These are phyloP conservation scores for Rhynchosporium agropyri DNA, from an alignment of 2,329 filamentous ascomycete species.

Conservation along the genomic window DNA sequence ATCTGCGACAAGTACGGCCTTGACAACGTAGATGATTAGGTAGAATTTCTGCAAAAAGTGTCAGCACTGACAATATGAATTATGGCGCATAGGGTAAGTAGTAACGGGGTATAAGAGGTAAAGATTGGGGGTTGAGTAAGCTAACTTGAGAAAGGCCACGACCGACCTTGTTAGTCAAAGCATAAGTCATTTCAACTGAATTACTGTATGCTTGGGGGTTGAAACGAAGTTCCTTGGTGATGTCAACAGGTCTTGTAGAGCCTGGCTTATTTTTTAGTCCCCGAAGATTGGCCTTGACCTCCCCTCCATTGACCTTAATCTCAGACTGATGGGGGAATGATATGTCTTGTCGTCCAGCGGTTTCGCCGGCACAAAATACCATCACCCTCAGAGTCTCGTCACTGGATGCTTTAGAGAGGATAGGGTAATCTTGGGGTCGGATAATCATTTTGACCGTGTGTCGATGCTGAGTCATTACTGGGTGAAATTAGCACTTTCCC, in stretches of 20 bases:
- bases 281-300: constrained; percentile 90
- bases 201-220: constrained; percentile 68
- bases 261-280: constrained; percentile 96
- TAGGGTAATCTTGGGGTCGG: constrained; percentile 52
- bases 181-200: constrained; percentile 84
- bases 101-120: constrained; percentile 24
- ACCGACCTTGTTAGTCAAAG: constrained; percentile 81
- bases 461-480: constrained; percentile 43
- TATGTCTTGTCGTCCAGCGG: constrained; percentile 70
- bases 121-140: constrained; percentile 29
- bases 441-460: constrained; percentile 60
- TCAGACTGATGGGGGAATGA: constrained; percentile 92
- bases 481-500: constrained; percentile 9
- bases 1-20: constrained; percentile 68
- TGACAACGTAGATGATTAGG: constrained; percentile 75
- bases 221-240: constrained; percentile 75
- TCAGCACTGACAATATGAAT: constrained; percentile 27
- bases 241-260: constrained; percentile 89
- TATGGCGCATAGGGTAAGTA: constrained; percentile 27
- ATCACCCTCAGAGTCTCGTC: constrained; percentile 63
- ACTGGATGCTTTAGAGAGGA: constrained; percentile 31
- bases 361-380: constrained; percentile 78
- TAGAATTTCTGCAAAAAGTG: constrained; percentile 64
- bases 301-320: constrained; percentile 83
- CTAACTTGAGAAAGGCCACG: constrained; percentile 32